These are phyloP conservation scores for Pseudocercospora fijiensis DNA, from an alignment of 2,329 filamentous ascomycete species.

Conservation along the genomic window DNA sequence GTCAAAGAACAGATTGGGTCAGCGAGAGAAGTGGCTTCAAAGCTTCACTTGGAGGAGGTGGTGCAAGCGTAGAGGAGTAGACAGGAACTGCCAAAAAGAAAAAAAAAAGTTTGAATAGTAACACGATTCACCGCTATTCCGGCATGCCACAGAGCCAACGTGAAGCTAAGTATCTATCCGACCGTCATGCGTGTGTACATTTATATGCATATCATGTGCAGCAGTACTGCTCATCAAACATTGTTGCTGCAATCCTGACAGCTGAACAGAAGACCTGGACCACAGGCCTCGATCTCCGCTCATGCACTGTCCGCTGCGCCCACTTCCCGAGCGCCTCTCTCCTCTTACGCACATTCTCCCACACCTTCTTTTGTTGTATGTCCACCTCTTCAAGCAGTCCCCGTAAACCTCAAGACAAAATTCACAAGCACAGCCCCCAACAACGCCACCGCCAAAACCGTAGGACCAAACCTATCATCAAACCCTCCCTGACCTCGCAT, in stretches of 20 bases:
- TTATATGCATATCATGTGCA: not conserved
- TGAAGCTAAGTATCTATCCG: not conserved
- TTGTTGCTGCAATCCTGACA: not conserved
- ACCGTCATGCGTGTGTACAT: not conserved
- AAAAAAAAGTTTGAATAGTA: not conserved
- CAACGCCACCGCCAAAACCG: constrained; percentile 81
- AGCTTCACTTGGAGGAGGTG: constrained; percentile 2
- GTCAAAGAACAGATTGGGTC: not conserved
- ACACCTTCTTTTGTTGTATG: too few relatives aligned
- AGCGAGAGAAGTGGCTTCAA: constrained; percentile 1
- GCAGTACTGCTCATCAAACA: not conserved
- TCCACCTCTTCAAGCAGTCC: constrained; percentile 12
- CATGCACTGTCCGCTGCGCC: not conserved
- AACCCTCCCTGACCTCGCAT: constrained; percentile 91
- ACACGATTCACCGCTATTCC: not conserved
- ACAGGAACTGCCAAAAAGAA: not conserved
- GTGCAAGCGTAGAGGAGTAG: not conserved
- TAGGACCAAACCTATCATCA: constrained; percentile 93
- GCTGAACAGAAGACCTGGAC: too few relatives aligned
- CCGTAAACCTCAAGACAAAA: constrained; percentile 74
- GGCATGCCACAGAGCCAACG: not conserved
- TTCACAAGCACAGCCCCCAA: constrained; percentile 91
- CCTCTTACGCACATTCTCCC: not conserved
- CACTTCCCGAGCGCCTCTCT: too few relatives aligned
- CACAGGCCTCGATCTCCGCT: not conserved